A percentile compares a stretch with the other conserved stretches of the same genome.
Conservation (phyloP, 345 rosid species). For the Sisymbrium irio region DNA sequence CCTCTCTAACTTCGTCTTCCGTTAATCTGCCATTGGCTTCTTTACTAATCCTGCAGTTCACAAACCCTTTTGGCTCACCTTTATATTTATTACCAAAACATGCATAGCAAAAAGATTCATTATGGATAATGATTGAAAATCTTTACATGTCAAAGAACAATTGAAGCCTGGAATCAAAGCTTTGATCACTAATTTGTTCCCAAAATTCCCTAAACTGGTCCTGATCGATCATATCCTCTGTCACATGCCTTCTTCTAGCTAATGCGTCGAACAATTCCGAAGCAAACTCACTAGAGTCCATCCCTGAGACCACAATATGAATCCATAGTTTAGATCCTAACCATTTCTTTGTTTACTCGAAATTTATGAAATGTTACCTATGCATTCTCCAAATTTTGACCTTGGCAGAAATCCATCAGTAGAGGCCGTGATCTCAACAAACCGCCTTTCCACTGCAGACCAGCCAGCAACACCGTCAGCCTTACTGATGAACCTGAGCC, state of each 20-base stretch:
- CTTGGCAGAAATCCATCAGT: slow-evolving; percentile 47
- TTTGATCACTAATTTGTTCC: slow-evolving; percentile 68
- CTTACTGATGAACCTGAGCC: slow-evolving; percentile 61
- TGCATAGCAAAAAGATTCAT: neutral
- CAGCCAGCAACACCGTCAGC: slow-evolving; percentile 59
- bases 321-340: neutral
- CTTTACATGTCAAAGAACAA: neutral
- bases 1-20: slow-evolving; percentile 50
- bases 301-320: slow-evolving; percentile 39
- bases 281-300: slow-evolving; percentile 66
- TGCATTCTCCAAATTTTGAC: slow-evolving; percentile 58
- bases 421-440: slow-evolving; percentile 44
- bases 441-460: slow-evolving; percentile 57
- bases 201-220: slow-evolving; percentile 48
- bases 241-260: slow-evolving; percentile 44
- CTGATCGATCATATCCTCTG: slow-evolving; percentile 46
- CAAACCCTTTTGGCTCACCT: neutral
- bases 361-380: slow-evolving; percentile 38
- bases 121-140: neutral
- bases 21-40: slow-evolving; percentile 38
- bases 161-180: neutral
- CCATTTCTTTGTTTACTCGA: neutral
- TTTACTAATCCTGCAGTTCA: slow-evolving; percentile 45
- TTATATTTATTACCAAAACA: neutral
- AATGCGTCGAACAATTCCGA: slow-evolving; percentile 60